Evolutionary conservation across 345 rosid genomes (phyloP), one percentile per base, ranked within the genome.

Genomic region (Orychophragmus violaceus): DNA sequence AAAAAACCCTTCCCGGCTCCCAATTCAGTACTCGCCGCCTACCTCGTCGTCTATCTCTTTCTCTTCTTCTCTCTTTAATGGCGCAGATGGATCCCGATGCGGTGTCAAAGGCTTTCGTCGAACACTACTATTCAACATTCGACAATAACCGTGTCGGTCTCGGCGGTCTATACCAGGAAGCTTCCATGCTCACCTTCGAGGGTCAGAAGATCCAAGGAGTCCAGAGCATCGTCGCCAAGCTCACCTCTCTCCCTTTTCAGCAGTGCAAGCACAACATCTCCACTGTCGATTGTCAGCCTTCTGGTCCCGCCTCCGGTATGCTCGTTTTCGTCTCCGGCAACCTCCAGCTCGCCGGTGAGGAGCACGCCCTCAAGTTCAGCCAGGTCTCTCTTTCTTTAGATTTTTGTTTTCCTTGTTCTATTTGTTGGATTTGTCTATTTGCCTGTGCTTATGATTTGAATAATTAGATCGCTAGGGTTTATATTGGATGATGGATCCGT

Each of bases 211-310:
- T 89, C 74, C 95, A 82, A 72, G 97, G 97, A 27, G 76, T 85
- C 5, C 82, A 61, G 9, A 87, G 70, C 80, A 90, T 94, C 81
- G 96, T 88, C 24, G 75, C 91, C 8, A 94, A 94, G 80, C 95
- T 94, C 58, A 79, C 85, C 3, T 52, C 78, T 63, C 93, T 94
- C 19, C 97, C 99, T 8, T 94, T 94, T 76, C 90, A 86, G 71
- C 96, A 88, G 89, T 94, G 97, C 71, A 80, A 88, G 79, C 99
- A 94, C 71, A 62, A 63, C 64, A 87, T 88, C 78, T 59, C 91
- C 58, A 88, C 96, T 59, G 95, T 94, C 19, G 95, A 90, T 75
- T 90, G 96, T 71, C 96, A 94, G 81, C 99, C 96, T n/a, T 90
- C 99, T n/a, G 95, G 96, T 53, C 92, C 89, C 52, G 83, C 81